A percentile compares a stretch with the other conserved stretches of the same genome.
phyloP scores from a whole-genome alignment of 2,329 filamentous ascomycete genomes.

The Chaetomium olivaceum region DNA sequence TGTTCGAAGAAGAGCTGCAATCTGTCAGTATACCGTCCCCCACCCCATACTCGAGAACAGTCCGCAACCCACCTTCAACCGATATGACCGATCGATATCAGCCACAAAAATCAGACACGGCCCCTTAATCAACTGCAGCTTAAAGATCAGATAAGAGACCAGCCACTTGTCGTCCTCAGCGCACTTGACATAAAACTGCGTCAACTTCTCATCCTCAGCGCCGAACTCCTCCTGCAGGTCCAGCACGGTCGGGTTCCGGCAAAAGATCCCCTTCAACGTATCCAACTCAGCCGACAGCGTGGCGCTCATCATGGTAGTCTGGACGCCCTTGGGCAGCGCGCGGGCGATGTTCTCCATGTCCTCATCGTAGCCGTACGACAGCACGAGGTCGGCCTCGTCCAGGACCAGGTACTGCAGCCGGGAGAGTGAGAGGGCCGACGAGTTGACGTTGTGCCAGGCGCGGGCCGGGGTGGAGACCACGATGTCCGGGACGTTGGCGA shows the following conservation, averaged over 20 bases:
- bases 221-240: conserved; percentile 77
- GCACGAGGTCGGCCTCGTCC: conserved; percentile 89
- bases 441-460: conserved; percentile 75
- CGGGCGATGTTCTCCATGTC: conserved; percentile 80
- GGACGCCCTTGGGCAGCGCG: conserved; percentile 77
- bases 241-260: conserved; percentile 74
- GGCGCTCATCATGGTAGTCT: conserved; percentile 91
- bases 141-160: conserved; percentile 90
- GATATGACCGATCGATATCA: conserved; percentile 85
- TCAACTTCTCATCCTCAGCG: conserved; percentile 72
- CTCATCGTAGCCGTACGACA: conserved; percentile 92
- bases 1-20: conserved; percentile 80
- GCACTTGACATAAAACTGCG: conserved; percentile 87
- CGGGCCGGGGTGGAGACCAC: conserved; percentile 89
- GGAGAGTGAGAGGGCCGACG: conserved; percentile 67
- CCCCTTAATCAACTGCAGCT: conserved; percentile 88
- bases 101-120: conserved; percentile 75
- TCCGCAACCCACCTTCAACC: conserved; percentile 62
- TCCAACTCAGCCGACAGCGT: conserved; percentile 88
- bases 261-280: conserved; percentile 81
- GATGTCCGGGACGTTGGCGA: conserved; percentile 84
- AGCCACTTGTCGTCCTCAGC: conserved; percentile 98
- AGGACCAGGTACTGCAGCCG: conserved; percentile 78
- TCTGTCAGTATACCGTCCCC: not conserved
- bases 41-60: not conserved